Evolutionary conservation across 257 asterid species (phyloP).

Genomic region (Fraxinus excelsior): DNA sequence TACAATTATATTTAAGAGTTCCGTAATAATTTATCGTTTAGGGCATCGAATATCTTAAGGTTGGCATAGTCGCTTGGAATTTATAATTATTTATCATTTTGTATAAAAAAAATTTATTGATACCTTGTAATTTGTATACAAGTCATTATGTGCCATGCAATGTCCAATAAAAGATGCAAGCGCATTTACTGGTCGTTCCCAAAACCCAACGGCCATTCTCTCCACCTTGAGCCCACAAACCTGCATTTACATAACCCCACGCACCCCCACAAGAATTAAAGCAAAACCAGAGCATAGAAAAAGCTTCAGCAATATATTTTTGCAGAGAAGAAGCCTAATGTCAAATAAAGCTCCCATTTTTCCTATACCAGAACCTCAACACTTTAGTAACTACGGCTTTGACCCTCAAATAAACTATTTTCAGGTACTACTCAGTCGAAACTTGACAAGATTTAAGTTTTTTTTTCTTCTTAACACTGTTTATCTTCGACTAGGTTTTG

Average conservation of each 20-base stretch:
- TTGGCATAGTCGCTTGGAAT: too few species aligned
- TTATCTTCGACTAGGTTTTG: constrained; percentile 41
- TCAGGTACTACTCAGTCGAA: constrained; percentile 50
- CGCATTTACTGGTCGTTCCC: constrained; percentile 30
- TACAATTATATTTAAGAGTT: too few species aligned
- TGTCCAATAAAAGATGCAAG: constrained; percentile 21
- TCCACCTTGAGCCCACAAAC: constrained; percentile 3
- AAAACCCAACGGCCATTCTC: constrained; percentile 38
- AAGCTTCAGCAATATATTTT: neutral
- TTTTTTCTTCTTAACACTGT: neutral
- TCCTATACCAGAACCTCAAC: constrained; percentile 56
- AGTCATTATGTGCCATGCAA: too few species aligned
- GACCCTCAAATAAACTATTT: constrained; percentile 74
- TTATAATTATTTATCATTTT: too few species aligned
- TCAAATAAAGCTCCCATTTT: constrained; percentile 58
- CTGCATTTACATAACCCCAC: neutral
- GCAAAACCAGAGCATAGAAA: neutral
- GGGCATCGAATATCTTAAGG: too few species aligned
- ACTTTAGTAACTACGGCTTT: constrained; percentile 73
- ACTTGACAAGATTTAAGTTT: neutral
- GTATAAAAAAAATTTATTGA: too few species aligned
- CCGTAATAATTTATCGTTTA: too few species aligned
- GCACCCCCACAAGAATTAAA: neutral
- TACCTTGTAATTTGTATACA: too few species aligned
- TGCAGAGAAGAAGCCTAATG: constrained; percentile 27